Percentiles rank a stretch among this genome's conserved stretches.
Conservation (phyloP, 1,284 basidiomycete species). For the Gymnopus androsaceus region DNA sequence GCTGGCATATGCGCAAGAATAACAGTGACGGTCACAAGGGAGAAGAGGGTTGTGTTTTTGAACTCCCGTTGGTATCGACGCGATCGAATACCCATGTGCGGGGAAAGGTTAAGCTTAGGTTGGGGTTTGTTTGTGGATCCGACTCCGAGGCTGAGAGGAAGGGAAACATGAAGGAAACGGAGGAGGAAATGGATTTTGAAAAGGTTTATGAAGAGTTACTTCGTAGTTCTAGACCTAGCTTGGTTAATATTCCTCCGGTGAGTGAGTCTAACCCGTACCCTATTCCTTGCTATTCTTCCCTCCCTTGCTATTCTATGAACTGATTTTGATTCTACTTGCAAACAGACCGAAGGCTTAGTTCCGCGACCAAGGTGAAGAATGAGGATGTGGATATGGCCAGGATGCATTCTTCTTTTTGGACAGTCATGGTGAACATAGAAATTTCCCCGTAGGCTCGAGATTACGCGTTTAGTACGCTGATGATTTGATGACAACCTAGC, state of each 20-base stretch:
- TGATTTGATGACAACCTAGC: too few relatives aligned
- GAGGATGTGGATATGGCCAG: too few relatives aligned
- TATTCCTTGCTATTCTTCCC: neutral
- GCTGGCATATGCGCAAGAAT: too few relatives aligned
- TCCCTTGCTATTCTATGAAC: too few relatives aligned
- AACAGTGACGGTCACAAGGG: too few relatives aligned
- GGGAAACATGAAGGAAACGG: constrained; percentile 23
- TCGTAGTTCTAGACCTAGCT: constrained; percentile 62
- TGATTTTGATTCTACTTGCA: too few relatives aligned
- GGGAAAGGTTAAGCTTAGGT: constrained; percentile 70
- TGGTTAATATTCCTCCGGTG: constrained; percentile 82
- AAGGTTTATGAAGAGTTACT: constrained; percentile 67
- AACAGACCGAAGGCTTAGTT: too few relatives aligned
- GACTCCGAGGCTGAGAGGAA: neutral
- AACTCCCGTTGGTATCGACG: constrained; percentile 66
- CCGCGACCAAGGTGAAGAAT: too few relatives aligned
- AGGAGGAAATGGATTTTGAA: constrained; percentile 40
- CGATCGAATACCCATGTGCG: constrained; percentile 59
- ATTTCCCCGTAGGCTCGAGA: too few relatives aligned
- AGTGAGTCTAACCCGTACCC: constrained; percentile 33
- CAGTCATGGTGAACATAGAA: too few relatives aligned
- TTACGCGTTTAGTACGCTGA: too few relatives aligned
- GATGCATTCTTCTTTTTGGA: too few relatives aligned
- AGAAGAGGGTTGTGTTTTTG: constrained; percentile 42
- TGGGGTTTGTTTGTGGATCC: constrained; percentile 86